Conservation (phyloP, 371 early-diverging fungal genomes). For the Rhizopus microsporus region DNA sequence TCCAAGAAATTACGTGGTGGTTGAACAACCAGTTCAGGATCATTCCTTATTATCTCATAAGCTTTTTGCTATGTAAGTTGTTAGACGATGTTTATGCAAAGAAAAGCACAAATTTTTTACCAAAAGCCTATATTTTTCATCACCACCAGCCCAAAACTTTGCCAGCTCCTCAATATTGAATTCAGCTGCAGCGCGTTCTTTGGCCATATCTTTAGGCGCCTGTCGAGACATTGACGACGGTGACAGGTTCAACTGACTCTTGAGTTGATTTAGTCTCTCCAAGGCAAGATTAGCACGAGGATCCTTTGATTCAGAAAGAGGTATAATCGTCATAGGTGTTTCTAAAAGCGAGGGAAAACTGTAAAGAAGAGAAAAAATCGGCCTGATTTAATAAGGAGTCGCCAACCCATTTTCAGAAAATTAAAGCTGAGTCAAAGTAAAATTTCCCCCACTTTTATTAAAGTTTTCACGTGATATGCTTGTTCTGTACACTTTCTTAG, state of each 20-base stretch:
- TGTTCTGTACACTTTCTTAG: too few species aligned
- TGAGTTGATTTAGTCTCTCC: conserved; percentile 40
- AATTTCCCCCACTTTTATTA: not conserved
- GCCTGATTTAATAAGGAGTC: not conserved
- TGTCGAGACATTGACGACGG: conserved; percentile 42
- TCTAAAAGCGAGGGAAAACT: not conserved
- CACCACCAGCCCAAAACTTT: conserved; percentile 50
- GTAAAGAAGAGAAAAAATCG: conserved; percentile 1
- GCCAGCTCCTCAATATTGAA: conserved; percentile 58
- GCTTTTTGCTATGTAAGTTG: conserved; percentile 32
- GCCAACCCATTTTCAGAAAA: conserved; percentile 6
- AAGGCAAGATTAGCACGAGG: conserved; percentile 38
- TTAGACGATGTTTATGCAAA: not conserved
- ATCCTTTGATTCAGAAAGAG: conserved; percentile 15
- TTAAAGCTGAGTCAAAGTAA: conserved; percentile 22
- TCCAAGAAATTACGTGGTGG: conserved; percentile 61
- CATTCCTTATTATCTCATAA: conserved; percentile 54
- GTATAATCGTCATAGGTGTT: conserved; percentile 9
- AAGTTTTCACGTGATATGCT: too few species aligned
- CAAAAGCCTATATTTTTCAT: conserved; percentile 43
- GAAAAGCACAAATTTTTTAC: conserved; percentile 22
- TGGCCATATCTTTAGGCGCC: conserved; percentile 38
- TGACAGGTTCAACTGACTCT: conserved; percentile 35
- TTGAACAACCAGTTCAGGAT: conserved; percentile 58
- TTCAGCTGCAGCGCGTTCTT: conserved; percentile 56